Evolutionary conservation across 2,329 filamentous ascomycete genomes (phyloP).

Genomic region (Fusarium vanettenii): DNA sequence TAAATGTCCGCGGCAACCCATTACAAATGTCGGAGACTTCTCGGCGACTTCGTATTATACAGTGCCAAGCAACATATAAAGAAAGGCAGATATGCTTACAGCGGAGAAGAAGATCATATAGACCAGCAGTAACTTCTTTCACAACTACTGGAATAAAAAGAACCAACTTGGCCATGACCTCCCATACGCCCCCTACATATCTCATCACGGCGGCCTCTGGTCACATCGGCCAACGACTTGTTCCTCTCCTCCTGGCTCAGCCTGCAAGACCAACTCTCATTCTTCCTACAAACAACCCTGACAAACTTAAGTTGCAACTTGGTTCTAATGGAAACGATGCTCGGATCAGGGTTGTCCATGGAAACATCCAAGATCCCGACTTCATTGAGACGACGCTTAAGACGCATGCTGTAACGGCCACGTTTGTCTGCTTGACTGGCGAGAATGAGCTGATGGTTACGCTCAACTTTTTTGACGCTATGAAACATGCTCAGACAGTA

Average conservation of each 20-base stretch:
- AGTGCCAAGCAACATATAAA: not conserved
- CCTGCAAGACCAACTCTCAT: constrained; percentile 5
- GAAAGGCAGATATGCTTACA: not conserved
- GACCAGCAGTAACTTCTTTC: no score
- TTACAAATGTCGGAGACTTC: not conserved
- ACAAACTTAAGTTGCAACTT: constrained; percentile 9
- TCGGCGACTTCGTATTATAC: not conserved
- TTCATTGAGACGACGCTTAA: constrained; percentile 9
- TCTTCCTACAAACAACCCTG: constrained; percentile 12
- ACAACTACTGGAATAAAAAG: not conserved
- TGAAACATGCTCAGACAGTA: constrained; percentile 4
- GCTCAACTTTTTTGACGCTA: constrained; percentile 22
- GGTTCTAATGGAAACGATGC: not conserved
- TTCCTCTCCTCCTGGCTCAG: constrained; percentile 25
- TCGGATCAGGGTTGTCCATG: constrained; percentile 13
- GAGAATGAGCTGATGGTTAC: constrained; percentile 29
- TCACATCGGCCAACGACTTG: constrained; percentile 16
- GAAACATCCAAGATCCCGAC: constrained; percentile 16
- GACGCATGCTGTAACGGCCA: constrained; percentile 4
- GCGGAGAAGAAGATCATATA: not conserved
- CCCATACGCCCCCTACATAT: constrained; percentile 5
- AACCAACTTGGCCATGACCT: not conserved
- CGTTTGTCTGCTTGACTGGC: constrained; percentile 18
- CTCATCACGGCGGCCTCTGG: constrained; percentile 26
- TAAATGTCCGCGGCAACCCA: not conserved